Base-by-base conservation (phyloP, 805 yeast species). In the Barnettozyma vustinii region DNA sequence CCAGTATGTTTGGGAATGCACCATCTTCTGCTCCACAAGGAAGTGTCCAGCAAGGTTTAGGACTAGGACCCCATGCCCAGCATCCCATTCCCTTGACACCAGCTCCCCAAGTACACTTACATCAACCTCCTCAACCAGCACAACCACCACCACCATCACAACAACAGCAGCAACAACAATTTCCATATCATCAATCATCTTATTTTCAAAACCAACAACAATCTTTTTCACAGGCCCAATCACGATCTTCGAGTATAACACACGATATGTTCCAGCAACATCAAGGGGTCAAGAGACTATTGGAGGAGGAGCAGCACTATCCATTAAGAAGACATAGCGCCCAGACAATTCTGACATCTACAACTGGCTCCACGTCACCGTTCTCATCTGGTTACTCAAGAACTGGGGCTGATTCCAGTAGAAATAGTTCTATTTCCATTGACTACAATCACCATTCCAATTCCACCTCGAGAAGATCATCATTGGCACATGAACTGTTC, bases 401-500 rank as follows among this genome's bases (percentile, higher is more conserved):
- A 37, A 63, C 62, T 19, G 67, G 64, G n/a, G 44, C 37, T 21
- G 47, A 40, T 9, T 67, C 67, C 13, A 66, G 73, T 16, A 60
- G 77, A 51, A 68, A 71, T 54, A 69, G 71, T 52, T 71, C 75
- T 4, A 65, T 72, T 37, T 67, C 73, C 0, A 61, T 66, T 35
- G 67, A 56, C 54, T 69, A 52, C 50, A 45, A 47, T 48, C 57
- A 53, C 27, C 48, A 41, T 25, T 45, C 49, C 10, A 60, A 57
- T 44, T 63, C 71, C 10, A 60, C 63, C 6, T 67, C 72, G 46
- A 63, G 77, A 55, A 66, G 75, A 46, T 69, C 75, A 8, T 69
- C 74, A 3, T 55, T 71, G 42, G 75, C 73, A 4, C 75, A 70
- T 9, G 77, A 73, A 49, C 60, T 70, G 45, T 72, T 71, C 61